Evolutionary conservation across 2,329 filamentous ascomycete species (phyloP).

Genomic region (Penicillium italicum): DNA sequence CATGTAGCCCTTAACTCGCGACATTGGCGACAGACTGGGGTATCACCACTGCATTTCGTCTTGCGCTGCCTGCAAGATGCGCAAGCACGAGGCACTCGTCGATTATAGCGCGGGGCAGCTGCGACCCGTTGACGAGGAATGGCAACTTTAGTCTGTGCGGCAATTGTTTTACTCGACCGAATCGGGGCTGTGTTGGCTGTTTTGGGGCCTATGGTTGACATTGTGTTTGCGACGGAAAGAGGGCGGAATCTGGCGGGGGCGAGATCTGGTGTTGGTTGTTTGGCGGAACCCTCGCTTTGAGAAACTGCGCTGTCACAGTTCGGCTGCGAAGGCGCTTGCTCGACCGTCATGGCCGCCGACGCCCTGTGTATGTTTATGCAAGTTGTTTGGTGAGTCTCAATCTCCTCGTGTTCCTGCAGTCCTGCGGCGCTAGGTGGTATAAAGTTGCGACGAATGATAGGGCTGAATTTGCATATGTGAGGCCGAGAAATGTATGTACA

Average conservation of each 20-base stretch:
- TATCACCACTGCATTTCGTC: constrained; percentile 41
- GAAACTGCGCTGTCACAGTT: not conserved
- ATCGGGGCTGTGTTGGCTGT: not conserved
- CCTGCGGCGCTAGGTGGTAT: constrained; percentile 13
- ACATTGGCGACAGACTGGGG: constrained; percentile 37
- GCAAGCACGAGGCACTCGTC: constrained; percentile 32
- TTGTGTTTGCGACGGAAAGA: constrained; percentile 9
- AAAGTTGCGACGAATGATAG: constrained; percentile 9
- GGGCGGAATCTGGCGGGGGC: not conserved
- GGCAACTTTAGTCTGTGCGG: constrained; percentile 21
- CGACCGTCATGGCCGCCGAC: constrained; percentile 18
- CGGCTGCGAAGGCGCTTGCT: constrained; percentile 1
- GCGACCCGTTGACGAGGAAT: constrained; percentile 31
- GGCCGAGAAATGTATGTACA: not conserved
- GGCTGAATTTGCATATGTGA: not conserved
- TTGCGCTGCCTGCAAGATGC: constrained; percentile 39
- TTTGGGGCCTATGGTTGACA: constrained; percentile 5
- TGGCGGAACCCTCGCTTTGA: not conserved
- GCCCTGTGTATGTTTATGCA: not conserved
- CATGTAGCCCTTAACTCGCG: constrained; percentile 34
- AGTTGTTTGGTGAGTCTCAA: not conserved
- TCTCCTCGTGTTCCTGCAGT: constrained; percentile 8
- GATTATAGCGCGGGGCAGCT: constrained; percentile 18
- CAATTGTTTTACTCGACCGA: not conserved
- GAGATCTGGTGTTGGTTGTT: not conserved